These are phyloP conservation scores for Venturia asperata DNA, from an alignment of 2,329 filamentous ascomycete genomes.

Conservation along the genomic window DNA sequence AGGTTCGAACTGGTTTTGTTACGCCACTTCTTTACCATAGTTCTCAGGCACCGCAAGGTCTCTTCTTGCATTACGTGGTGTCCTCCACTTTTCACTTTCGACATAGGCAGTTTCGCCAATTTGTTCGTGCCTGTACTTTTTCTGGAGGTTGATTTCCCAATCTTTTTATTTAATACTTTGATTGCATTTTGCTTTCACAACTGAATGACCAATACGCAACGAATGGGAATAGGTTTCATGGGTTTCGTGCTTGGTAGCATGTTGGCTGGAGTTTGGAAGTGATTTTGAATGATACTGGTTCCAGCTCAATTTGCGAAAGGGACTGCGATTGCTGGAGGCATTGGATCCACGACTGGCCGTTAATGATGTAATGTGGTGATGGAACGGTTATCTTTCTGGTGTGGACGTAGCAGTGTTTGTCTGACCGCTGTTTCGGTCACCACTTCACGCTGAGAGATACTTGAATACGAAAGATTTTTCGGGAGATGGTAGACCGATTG, in stretches of 20 bases:
- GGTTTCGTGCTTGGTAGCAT: background rate
- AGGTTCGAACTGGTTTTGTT: background rate
- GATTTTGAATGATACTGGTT: background rate
- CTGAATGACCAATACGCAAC: background rate
- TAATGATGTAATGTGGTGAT: constrained; percentile 2
- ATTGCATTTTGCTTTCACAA: background rate
- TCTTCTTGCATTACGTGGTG: background rate
- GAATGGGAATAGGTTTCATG: background rate
- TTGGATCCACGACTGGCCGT: background rate
- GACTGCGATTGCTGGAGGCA: background rate
- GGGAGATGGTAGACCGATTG: background rate
- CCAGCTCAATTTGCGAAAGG: background rate
- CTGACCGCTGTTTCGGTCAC: background rate
- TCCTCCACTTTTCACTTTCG: background rate
- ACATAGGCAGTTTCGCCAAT: background rate
- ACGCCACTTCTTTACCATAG: background rate
- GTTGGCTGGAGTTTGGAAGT: background rate
- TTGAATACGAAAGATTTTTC: background rate
- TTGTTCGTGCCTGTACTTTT: background rate
- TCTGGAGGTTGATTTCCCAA: background rate
- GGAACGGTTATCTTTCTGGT: background rate
- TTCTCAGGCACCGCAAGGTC: background rate
- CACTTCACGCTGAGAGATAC: background rate
- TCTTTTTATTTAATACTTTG: background rate
- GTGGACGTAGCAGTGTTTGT: background rate